Evolutionary conservation across 257 asterid species (phyloP).

Genomic region (Solanum chiquidenum): DNA sequence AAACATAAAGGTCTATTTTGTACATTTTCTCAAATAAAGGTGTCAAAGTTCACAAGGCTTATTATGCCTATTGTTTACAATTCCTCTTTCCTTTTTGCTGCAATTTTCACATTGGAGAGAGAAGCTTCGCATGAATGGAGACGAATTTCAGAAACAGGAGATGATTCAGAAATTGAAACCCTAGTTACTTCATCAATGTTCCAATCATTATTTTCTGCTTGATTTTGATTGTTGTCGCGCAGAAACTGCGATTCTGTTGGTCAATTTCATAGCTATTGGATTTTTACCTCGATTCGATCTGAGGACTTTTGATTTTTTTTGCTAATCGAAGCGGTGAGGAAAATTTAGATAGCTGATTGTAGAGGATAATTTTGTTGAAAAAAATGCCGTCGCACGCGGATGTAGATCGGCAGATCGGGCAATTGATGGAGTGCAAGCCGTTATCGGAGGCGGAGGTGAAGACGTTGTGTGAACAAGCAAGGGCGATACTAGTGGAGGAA

Average conservation of each 20-base stretch:
- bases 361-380: not conserved
- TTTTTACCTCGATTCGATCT: not conserved
- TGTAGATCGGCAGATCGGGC: slow-evolving; percentile 85
- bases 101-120: not conserved
- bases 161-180: not conserved
- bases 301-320: not conserved
- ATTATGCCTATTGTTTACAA: not conserved
- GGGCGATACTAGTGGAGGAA: slow-evolving; percentile 77
- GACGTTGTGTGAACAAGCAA: slow-evolving; percentile 73
- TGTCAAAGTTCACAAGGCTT: not conserved
- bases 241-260: not conserved
- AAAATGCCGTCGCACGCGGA: slow-evolving; percentile 81
- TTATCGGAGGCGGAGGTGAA: slow-evolving; percentile 73
- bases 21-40: not conserved
- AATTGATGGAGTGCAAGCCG: slow-evolving; percentile 89
- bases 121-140: not conserved
- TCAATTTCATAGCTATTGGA: not conserved
- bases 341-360: slow-evolving; percentile 30
- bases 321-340: not conserved
- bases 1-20: not conserved
- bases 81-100: not conserved
- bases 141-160: not conserved
- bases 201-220: not conserved
- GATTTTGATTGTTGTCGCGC: not conserved
- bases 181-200: not conserved